Conservation (phyloP, 1,284 basidiomycete genomes). For the Cerioporus squamosus region DNA sequence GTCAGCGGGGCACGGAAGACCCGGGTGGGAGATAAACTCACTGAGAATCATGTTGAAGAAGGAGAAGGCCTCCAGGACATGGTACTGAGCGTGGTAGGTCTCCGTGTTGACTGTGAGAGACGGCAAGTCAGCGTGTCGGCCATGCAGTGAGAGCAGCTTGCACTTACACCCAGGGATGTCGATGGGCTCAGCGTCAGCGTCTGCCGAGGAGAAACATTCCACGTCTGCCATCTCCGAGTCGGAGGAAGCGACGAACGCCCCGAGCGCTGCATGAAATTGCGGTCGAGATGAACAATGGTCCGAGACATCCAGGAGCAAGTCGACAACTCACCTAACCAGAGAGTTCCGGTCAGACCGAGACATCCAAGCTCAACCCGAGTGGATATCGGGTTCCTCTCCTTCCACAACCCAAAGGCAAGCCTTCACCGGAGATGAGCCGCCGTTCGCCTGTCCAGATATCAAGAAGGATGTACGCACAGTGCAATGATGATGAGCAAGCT, state of each 20-base stretch:
- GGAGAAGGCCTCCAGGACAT: slow-evolving; percentile 76
- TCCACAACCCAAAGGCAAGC: slow-evolving; percentile 63
- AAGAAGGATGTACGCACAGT: slow-evolving; percentile 52
- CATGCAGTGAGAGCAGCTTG: slow-evolving; percentile 1
- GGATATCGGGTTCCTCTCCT: slow-evolving; percentile 73
- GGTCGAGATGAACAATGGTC: not conserved
- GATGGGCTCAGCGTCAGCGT: slow-evolving; percentile 52
- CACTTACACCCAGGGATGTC: slow-evolving; percentile 64
- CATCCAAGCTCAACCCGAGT: slow-evolving; percentile 76
- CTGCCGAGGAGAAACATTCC: slow-evolving; percentile 71
- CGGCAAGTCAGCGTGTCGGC: not conserved
- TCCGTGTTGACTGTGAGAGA: slow-evolving; percentile 57
- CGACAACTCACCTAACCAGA: slow-evolving; percentile 71
- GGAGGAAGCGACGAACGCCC: slow-evolving; percentile 70
- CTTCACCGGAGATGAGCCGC: slow-evolving; percentile 39
- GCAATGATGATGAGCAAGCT: slow-evolving; percentile 68
- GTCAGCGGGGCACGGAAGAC: slow-evolving; percentile 26
- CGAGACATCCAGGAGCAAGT: not conserved
- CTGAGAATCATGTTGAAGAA: slow-evolving; percentile 75
- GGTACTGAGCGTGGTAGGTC: slow-evolving; percentile 82
- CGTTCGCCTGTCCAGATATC: not conserved
- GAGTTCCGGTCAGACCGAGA: slow-evolving; percentile 70
- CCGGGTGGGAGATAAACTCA: slow-evolving; percentile 39
- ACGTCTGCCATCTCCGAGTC: slow-evolving; percentile 78
- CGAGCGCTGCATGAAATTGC: slow-evolving; percentile 58